phyloP scores from a whole-genome alignment of 768 basidiomycete species.

The Phlebiopsis gigantea region DNA sequence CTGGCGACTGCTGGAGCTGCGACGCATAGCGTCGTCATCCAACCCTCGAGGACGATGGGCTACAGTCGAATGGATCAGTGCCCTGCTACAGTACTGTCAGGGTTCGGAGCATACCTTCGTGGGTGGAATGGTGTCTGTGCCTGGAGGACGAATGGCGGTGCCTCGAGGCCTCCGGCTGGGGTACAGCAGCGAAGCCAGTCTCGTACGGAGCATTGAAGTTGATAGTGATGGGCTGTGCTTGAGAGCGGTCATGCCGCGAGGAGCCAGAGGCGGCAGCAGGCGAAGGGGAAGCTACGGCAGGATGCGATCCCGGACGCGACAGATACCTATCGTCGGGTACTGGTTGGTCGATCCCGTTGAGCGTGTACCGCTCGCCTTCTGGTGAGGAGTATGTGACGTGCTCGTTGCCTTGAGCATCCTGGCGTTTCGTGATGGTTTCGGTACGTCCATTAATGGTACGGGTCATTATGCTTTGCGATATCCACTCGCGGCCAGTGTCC shows the following conservation, averaged over 20 bases:
- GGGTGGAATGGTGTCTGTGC: background rate
- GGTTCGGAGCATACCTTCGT: background rate
- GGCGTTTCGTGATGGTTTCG: constrained; percentile 47
- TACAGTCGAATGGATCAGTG: background rate
- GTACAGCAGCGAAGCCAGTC: background rate
- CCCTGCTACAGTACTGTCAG: background rate
- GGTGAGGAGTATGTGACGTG: constrained; percentile 61
- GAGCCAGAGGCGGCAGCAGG: background rate
- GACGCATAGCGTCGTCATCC: background rate
- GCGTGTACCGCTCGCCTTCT: constrained; percentile 60
- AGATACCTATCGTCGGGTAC: background rate
- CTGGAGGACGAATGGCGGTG: background rate
- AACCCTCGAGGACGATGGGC: background rate
- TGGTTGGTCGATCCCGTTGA: constrained; percentile 59
- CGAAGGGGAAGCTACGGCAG: background rate
- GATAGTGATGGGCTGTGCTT: background rate
- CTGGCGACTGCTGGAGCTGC: background rate
- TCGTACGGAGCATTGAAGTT: background rate
- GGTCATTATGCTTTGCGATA: constrained; percentile 51
- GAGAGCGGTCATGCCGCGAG: background rate
- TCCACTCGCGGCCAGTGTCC: constrained; percentile 36
- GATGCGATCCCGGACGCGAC: background rate
- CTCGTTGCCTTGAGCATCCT: constrained; percentile 68
- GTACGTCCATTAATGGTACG: constrained; percentile 65
- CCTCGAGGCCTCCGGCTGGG: background rate